Base-by-base conservation (phyloP, 2,329 filamentous ascomycete species). In the Cytospora piceicola region DNA sequence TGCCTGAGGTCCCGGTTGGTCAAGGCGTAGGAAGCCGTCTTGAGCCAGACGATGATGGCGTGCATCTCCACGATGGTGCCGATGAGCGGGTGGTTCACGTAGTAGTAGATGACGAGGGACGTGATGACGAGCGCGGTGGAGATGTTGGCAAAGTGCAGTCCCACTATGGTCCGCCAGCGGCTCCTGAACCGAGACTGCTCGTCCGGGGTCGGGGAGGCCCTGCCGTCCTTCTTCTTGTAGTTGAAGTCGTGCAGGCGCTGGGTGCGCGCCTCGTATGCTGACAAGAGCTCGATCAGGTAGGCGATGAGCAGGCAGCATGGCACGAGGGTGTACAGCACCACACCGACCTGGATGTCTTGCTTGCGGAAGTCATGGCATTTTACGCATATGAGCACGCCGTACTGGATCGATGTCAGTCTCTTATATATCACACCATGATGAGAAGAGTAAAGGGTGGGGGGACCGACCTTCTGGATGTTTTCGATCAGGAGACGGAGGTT, bases 1-100 rank as follows among this genome's bases (percentile, higher is more conserved):
- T 97, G 93, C 51, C 95, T 91, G 39, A 99, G 86, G 75, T 99
- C 95, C 69, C 95, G 89, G 77, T 99, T 99, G 30, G 95, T 98
- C 73, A 98, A 91, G 29, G 94, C 95, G 75, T 98, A 99, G 0
- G 94, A 97, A 69, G 93, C 92, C 36, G 91, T 94, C 81, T 99
- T 99, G 73, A 99, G 85, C 90, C 94, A 97, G 59, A 98, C 94
- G 63, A 98, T 91, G 72, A 98, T 89, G 69, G 94, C 93, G 75
- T 99, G 95, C 67, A 96, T 79, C 77, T 98, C 92, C 69, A 91
- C 93, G 58, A 97, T 80, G 0, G 93, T 97, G 52, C 95, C 95
- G 71, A 99, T 96, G 22, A 96, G 85, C 0, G 95, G 95, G 77
- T 99, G 95, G 77, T 96, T 88, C 70, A 99, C 92, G 76, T 91